Conservation (phyloP, 208 protist genomes). For the Acanthamoeba royreba region DNA sequence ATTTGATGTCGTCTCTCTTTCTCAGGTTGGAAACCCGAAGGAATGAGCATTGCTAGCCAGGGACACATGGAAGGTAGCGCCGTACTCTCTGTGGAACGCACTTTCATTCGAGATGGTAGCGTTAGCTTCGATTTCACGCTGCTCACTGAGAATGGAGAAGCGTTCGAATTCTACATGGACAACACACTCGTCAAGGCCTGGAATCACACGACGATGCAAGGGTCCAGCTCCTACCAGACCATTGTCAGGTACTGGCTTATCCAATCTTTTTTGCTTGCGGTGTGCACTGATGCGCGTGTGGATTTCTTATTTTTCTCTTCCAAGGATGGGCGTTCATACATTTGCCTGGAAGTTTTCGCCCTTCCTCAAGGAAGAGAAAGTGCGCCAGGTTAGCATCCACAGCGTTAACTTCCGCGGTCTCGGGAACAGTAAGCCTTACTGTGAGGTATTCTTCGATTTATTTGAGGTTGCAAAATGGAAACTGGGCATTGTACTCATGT, state of each 20-base stretch:
- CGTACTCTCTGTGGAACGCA: background rate
- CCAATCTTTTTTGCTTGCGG: background rate
- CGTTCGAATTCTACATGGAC: conserved; percentile 32
- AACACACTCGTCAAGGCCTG: background rate
- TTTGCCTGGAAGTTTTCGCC: conserved; percentile 29
- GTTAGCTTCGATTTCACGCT: conserved; percentile 44
- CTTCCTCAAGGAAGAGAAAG: conserved; percentile 16
- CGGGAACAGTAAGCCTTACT: background rate
- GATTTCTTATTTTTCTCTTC: background rate
- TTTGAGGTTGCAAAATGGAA: background rate
- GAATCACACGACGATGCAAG: conserved; percentile 41
- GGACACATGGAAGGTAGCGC: conserved; percentile 8
- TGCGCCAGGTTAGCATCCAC: conserved; percentile 35
- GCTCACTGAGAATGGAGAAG: conserved; percentile 29
- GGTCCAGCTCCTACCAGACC: background rate
- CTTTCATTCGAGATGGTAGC: background rate
- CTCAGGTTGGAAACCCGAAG: conserved; percentile 7
- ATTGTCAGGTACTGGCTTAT: background rate
- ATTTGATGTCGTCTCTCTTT: background rate
- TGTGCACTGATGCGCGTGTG: background rate
- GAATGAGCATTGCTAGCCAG: background rate
- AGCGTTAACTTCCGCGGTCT: conserved; percentile 15
- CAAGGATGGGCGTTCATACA: background rate
- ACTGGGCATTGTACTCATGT: background rate
- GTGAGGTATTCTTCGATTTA: background rate